Base-by-base conservation (phyloP, 257 asterid genomes). In the Osmanthus fragrans region DNA sequence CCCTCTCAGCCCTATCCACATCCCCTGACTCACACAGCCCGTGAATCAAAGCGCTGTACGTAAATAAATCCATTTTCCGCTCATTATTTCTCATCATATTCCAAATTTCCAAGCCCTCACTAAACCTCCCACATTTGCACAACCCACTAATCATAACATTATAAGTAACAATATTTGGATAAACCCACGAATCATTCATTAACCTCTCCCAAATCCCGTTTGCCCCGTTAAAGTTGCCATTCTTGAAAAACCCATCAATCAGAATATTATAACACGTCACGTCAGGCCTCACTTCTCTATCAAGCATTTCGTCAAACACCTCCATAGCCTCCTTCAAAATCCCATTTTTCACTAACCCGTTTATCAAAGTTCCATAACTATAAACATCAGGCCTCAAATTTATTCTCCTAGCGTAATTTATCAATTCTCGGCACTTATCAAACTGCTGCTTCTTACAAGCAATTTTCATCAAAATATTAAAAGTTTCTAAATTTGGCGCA, bases 251-350 rank as follows among this genome's bases (percentile, higher is more conserved):
- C 40, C 97, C 99, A 76, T 93, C 92, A 58, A 93, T 88, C 75
- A 93, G 81, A 77, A 91, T 89, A 82, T 92, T 93, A 80, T 88
- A 93, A 83, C 98, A 95, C 77, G 82, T 80, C 29, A 90, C 92
- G 79, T 90, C 98, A 9, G 97, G 91, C 79, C 25, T 79, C 75
- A 93, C 73, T 12, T 90, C 97, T 82, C 96, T 84, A 65, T 88
- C 92, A 65, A 80, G 85, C 98, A 95, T 95, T 87, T 86, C 97
- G 73, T 95, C 98, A 37, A 95, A 87, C 94, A 93, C 87, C 77
- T 90, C 73, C 73, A 88, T 19, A 0, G 97, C 97, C 47, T 74
- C 81, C 0, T 33, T 16, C 82, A 93, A 82, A 32, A 84, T 83
- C 75, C 97, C 97, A 37, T 74, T 76, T 75, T 95, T 91, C 3